phyloP scores from a whole-genome alignment of 2,329 filamentous ascomycete species.

The Aciculosporium take region DNA sequence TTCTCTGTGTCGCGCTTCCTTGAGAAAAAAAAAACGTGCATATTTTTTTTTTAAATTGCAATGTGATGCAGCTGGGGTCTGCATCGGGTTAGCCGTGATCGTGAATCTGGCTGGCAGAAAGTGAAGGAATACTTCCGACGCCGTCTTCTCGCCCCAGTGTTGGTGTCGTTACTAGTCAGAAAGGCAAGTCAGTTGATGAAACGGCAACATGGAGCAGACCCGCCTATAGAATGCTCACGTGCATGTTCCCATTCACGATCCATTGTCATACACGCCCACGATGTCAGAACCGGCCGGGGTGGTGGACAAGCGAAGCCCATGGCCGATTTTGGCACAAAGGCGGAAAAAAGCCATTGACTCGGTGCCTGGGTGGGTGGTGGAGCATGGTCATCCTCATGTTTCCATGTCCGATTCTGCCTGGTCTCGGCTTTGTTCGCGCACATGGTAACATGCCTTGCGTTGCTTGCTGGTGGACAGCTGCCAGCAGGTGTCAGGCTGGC shows the following conservation, averaged over 20 bases:
- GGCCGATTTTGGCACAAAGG: conserved; percentile 1
- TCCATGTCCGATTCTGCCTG: neutral
- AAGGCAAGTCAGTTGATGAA: no score
- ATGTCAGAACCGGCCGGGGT: conserved; percentile 1
- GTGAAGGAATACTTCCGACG: no score
- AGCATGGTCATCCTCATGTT: no score
- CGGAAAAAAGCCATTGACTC: neutral
- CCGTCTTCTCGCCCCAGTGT: no score
- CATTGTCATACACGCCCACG: conserved; percentile 1
- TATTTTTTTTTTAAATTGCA: neutral
- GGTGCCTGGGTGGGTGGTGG: neutral
- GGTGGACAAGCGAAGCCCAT: neutral
- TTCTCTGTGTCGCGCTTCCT: neutral
- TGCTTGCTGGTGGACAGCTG: no score
- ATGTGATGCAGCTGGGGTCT: neutral
- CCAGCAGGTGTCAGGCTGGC: no score
- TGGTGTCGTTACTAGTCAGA: no score
- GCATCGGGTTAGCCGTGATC: neutral
- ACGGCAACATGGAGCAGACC: neutral
- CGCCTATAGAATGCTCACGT: neutral
- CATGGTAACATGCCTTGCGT: neutral
- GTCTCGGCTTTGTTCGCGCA: neutral
- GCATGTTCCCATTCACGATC: neutral
- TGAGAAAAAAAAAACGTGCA: neutral
- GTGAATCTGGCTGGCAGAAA: neutral